Conservation (phyloP, 129 eudicot species). For the Centrapalus pauciflorus region DNA sequence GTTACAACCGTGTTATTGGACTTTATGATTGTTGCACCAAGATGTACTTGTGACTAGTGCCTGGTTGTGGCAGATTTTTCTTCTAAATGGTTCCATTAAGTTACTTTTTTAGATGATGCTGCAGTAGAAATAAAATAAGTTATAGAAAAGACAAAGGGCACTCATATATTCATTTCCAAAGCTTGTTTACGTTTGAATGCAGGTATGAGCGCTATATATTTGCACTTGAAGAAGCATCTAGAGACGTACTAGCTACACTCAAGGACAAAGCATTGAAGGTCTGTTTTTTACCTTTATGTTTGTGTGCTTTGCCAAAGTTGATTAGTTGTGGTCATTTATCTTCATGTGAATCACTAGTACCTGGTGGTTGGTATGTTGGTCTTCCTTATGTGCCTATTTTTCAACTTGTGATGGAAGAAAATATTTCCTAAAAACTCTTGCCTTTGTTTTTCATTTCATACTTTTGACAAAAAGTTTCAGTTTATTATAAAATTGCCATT, state of each 20-base stretch:
- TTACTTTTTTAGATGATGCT: background rate
- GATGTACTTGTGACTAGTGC: background rate
- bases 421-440: too few species aligned
- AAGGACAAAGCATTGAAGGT: slow-evolving; percentile 95
- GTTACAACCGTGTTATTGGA: background rate
- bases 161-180: background rate
- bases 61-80: background rate
- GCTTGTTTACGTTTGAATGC: slow-evolving; percentile 17
- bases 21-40: background rate
- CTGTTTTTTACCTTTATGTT: background rate
- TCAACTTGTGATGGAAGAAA: too few species aligned
- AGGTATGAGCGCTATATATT: slow-evolving; percentile 79
- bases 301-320: slow-evolving; percentile 5
- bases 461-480: too few species aligned
- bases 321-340: background rate
- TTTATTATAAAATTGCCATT: too few species aligned
- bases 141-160: background rate
- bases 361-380: background rate
- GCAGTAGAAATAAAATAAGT: background rate
- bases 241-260: slow-evolving; percentile 71
- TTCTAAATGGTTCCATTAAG: background rate
- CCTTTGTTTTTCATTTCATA: background rate
- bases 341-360: background rate
- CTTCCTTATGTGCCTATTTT: background rate
- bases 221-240: slow-evolving; percentile 93